Conservation (phyloP, 495 filamentous ascomycete genomes). For the Lasiosphaeriaceae sp. region DNA sequence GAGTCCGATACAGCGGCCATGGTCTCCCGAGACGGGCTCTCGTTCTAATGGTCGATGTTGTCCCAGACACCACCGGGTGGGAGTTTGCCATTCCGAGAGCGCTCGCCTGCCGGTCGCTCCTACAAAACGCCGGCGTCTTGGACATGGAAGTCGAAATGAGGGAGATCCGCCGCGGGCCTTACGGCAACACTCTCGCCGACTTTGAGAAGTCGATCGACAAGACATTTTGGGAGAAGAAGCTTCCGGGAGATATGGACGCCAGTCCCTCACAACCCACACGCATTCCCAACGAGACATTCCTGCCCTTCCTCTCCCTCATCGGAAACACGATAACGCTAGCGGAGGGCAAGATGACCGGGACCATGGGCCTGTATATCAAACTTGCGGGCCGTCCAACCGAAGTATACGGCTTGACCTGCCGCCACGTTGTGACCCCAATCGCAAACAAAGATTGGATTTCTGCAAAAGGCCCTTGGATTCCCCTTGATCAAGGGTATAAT, state of each 20-base stretch:
- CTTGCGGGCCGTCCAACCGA: neutral
- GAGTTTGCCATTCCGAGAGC: neutral
- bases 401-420: neutral
- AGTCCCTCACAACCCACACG: neutral
- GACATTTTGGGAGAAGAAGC: neutral
- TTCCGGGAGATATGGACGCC: no score
- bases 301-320: neutral
- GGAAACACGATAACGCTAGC: neutral
- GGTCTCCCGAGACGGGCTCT: neutral
- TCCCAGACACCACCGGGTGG: neutral
- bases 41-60: neutral
- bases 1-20: neutral
- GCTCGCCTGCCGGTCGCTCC: neutral
- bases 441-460: no score
- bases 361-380: neutral
- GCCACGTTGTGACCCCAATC: neutral
- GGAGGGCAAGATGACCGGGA: neutral
- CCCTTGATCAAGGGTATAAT: no score
- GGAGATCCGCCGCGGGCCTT: neutral
- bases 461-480: no score
- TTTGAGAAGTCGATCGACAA: neutral
- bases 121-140: neutral
- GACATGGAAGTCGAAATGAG: neutral
- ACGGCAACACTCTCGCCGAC: neutral
- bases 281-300: neutral